Base-by-base conservation (phyloP, 495 filamentous ascomycete species). In the Bacidia gigantensis region DNA sequence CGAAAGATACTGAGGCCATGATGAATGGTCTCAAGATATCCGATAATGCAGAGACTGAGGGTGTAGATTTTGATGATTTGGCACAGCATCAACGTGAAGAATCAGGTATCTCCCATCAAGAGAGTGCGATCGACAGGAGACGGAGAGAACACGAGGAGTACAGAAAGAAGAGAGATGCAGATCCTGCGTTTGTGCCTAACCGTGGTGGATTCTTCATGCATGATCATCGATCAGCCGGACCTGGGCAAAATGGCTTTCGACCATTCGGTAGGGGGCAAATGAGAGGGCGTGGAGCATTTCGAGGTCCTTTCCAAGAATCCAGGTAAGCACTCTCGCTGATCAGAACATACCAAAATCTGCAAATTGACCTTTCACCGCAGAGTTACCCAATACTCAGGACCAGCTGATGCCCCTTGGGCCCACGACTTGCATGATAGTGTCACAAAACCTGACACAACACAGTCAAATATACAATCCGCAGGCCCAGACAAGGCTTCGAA, bases 141-240 rank as follows among this genome's bases (percentile, higher is more conserved):
- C 80, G 86, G 49, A 80, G 83, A 49, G 90, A 95, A 58, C 85
- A 94, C 59, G 90, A 96, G 41, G 87, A 95, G 60, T 88, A 89
- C 65, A 78, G 81, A 64, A 86, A 86, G 69, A 83, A 84, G 64
- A 77, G 86, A 56, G 89, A 90, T 61, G 81, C 85, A 55, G 87
- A 96, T 68, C 92, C 92, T 41, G 81, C 90, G 26, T 94, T 95
- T 65, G 89, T 97, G 29, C 92, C 92, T 49, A 97, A 93, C 60
- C 77, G 93, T 47, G 92, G 92, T 22, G 83, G 81, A 49, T 98
- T 98, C 72, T 98, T 96, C 72, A 81, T 97, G 72, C 92, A 98
- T 66, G 92, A 98, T 64, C 88, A 94, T 58, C 78, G 89, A 54
- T 80, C 86, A 48, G 73, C 78, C 26, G 84, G 83, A 29, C 74